These are phyloP conservation scores for Astrothelium subdiscretum DNA, from an alignment of 495 filamentous ascomycete genomes.

Conservation along the genomic window DNA sequence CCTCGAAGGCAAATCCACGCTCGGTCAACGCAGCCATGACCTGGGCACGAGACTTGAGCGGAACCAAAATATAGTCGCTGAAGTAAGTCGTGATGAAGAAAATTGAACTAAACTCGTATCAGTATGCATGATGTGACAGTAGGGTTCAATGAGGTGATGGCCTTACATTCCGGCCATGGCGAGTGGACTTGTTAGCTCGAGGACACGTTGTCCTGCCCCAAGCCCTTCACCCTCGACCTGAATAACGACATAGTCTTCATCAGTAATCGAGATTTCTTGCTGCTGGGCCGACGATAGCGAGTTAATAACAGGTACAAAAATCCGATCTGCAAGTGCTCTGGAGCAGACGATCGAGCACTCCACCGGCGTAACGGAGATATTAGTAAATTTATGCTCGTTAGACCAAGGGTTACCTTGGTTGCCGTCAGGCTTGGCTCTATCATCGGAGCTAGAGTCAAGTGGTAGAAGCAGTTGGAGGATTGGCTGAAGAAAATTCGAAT, in stretches of 20 bases:
- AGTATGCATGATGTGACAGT: constrained; percentile 2
- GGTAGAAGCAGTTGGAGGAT: constrained; percentile 77
- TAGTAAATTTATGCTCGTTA: constrained; percentile 68
- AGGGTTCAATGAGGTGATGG: background rate
- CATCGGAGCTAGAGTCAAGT: constrained; percentile 33
- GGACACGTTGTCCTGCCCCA: constrained; percentile 84
- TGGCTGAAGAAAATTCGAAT: constrained; percentile 68
- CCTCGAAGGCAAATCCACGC: constrained; percentile 75
- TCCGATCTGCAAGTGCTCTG: constrained; percentile 51
- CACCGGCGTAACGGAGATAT: constrained; percentile 82
- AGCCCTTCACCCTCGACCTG: constrained; percentile 79
- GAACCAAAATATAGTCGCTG: constrained; percentile 91
- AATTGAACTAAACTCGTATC: constrained; percentile 46
- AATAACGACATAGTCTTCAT: constrained; percentile 77
- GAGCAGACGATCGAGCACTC: constrained; percentile 92
- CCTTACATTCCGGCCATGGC: constrained; percentile 81
- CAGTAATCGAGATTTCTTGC: constrained; percentile 56
- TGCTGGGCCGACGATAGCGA: constrained; percentile 32
- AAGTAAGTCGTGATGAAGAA: constrained; percentile 99
- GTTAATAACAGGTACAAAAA: constrained; percentile 58
- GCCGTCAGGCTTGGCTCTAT: constrained; percentile 23
- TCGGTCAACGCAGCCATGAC: constrained; percentile 69
- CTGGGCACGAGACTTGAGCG: constrained; percentile 52
- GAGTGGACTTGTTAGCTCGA: constrained; percentile 83
- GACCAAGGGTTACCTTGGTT: constrained; percentile 17